Percentiles rank a stretch among this genome's conserved stretches.
Evolutionary conservation across 306 rosid species (phyloP).

Genomic region (Fragaria nilgerrensis): DNA sequence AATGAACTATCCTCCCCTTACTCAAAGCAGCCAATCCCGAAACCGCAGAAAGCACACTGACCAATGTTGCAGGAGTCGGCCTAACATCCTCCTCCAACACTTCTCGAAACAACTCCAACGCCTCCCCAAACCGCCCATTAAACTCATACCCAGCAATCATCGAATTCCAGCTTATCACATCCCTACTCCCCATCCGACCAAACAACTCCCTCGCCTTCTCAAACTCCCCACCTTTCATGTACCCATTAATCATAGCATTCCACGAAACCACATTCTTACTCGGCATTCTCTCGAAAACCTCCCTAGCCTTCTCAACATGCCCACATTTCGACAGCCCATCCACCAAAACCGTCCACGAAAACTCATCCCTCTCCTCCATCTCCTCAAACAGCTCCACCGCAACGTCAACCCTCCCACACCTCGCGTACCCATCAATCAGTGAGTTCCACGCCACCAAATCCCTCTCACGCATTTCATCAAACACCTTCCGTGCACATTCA

Average conservation of each 20-base stretch:
- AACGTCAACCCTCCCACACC: conserved; percentile 40
- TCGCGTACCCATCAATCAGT: conserved; percentile 50
- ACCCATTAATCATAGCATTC: conserved; percentile 63
- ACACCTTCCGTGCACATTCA: conserved; percentile 40
- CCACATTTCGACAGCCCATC: conserved; percentile 54
- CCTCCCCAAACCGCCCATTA: conserved; percentile 43
- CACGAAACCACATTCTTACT: conserved; percentile 44
- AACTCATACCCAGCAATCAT: conserved; percentile 53
- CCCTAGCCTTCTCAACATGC: conserved; percentile 43
- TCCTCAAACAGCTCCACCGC: conserved; percentile 44
- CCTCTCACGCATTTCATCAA: conserved; percentile 39
- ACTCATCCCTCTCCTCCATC: conserved; percentile 46
- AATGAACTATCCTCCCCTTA: conserved; percentile 58
- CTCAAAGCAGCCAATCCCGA: conserved; percentile 40
- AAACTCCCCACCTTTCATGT: conserved; percentile 44
- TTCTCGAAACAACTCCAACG: conserved; percentile 33
- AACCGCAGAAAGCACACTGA: conserved; percentile 46
- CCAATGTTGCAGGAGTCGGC: conserved; percentile 48
- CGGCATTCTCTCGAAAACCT: conserved; percentile 52
- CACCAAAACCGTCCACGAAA: conserved; percentile 53
- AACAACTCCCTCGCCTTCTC: conserved; percentile 42
- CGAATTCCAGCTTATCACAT: conserved; percentile 50
- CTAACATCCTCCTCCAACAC: conserved; percentile 39
- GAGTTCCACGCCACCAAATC: conserved; percentile 53
- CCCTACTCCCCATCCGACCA: conserved; percentile 37